Evolutionary conservation across 2,329 filamentous ascomycete genomes (phyloP).

Genomic region (Orbilia brochopaga): DNA sequence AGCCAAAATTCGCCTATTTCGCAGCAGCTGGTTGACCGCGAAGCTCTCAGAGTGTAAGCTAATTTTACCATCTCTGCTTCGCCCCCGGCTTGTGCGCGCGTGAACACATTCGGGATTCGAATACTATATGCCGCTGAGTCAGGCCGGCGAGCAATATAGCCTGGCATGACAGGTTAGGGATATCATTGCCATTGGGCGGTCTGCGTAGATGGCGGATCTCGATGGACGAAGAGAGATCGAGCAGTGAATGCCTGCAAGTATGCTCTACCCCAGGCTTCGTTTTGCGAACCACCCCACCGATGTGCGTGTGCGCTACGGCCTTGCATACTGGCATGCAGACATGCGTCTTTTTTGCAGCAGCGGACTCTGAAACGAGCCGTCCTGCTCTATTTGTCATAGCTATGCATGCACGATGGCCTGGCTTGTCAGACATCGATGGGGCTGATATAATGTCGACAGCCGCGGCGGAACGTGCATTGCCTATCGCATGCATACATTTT

Average conservation of each 20-base stretch:
- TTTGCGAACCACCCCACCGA: not conserved
- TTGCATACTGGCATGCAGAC: not conserved
- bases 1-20: conserved; percentile 21
- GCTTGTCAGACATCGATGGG: conserved; percentile 4
- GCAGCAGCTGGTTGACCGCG: conserved; percentile 13
- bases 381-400: conserved; percentile 27
- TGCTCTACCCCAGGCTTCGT: not conserved
- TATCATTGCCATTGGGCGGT: conserved; percentile 5
- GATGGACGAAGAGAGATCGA: not conserved
- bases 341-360: conserved; percentile 26
- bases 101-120: conserved; percentile 19
- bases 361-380: conserved; percentile 6
- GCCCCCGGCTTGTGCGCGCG: conserved; percentile 33
- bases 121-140: conserved; percentile 44
- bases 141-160: conserved; percentile 5
- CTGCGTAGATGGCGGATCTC: not conserved
- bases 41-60: conserved; percentile 23
- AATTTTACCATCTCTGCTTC: conserved; percentile 48
- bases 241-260: not conserved
- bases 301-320: not conserved
- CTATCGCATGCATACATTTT: too few species aligned
- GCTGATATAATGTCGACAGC: conserved; percentile 16
- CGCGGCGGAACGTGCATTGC: conserved; percentile 13
- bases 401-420: conserved; percentile 12
- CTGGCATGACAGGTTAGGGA: conserved; percentile 13